Conservation (phyloP, 192 early-diverging fungal genomes). For the Umbelopsis vinacea region DNA sequence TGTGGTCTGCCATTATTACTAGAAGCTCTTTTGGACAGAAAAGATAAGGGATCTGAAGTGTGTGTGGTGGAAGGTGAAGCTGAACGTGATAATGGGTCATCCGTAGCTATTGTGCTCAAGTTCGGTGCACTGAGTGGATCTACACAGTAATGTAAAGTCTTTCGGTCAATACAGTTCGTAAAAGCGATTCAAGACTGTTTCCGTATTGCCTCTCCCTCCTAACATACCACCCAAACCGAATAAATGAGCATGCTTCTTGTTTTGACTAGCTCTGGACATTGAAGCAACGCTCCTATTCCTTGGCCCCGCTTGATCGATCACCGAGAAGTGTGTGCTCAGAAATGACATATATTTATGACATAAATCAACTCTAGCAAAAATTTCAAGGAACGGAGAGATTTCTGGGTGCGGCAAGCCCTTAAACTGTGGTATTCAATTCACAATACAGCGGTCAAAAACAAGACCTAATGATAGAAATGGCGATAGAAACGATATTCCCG, state of each 20-base stretch:
- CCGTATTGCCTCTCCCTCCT: not conserved
- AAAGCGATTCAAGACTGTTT: no score
- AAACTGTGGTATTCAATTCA: constrained; percentile 8
- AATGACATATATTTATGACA: constrained; percentile 1
- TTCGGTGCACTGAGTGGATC: constrained; percentile 6
- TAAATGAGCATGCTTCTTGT: constrained; percentile 14
- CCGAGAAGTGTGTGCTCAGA: not conserved
- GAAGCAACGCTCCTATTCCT: not conserved
- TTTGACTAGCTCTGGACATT: constrained; percentile 7
- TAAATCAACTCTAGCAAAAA: not conserved
- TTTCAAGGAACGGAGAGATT: not conserved
- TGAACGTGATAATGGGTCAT: constrained; percentile 10
- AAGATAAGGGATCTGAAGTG: not conserved
- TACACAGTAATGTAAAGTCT: not conserved
- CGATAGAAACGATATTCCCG: not conserved
- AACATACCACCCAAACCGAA: constrained; percentile 9
- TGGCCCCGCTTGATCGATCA: not conserved
- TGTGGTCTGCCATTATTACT: not conserved
- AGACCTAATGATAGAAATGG: not conserved
- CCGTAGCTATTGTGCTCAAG: not conserved
- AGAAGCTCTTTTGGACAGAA: not conserved
- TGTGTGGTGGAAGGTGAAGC: not conserved
- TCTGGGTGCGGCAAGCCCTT: not conserved
- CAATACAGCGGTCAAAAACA: constrained; percentile 21
- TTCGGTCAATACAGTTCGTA: not conserved